phyloP scores from a whole-genome alignment of 2,329 filamentous ascomycete genomes.

The Grosmannia serpens region DNA sequence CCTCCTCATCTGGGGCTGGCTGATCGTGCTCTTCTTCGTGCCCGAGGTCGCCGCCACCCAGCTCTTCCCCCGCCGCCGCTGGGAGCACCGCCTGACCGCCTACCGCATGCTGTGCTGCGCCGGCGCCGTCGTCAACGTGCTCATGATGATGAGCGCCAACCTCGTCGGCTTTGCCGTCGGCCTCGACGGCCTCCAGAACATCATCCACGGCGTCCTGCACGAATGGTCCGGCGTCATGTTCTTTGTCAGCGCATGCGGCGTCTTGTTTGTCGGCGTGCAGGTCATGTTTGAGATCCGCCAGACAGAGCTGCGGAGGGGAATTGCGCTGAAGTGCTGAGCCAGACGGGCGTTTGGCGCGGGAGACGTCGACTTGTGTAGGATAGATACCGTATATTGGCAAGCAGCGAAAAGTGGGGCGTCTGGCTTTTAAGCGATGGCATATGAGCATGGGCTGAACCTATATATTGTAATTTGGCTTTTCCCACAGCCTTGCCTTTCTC shows the following conservation, averaged over 20 bases:
- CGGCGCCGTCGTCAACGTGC: constrained; percentile 70
- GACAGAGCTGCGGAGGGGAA: constrained; percentile 68
- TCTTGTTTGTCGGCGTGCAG: constrained; percentile 75
- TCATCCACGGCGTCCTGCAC: constrained; percentile 63
- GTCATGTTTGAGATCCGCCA: constrained; percentile 96
- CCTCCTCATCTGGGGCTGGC: constrained; percentile 91
- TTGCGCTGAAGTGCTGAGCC: constrained; percentile 61
- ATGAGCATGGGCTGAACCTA: neutral
- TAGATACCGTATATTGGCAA: neutral
- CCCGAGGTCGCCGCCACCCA: constrained; percentile 67
- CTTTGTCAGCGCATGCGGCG: constrained; percentile 56
- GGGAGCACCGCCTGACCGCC: constrained; percentile 54
- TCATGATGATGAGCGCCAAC: constrained; percentile 96
- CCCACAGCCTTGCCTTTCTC: neutral
- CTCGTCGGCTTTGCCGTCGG: constrained; percentile 91
- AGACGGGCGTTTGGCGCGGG: neutral
- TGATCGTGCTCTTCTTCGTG: constrained; percentile 86
- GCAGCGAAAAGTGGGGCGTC: neutral
- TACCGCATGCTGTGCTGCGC: constrained; percentile 74
- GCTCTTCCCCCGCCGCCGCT: constrained; percentile 63
- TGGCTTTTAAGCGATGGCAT: neutral
- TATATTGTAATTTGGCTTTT: neutral
- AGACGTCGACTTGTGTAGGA: neutral
- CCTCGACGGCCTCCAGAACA: constrained; percentile 69
- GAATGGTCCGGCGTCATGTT: constrained; percentile 64